Conservation (phyloP, 768 basidiomycete genomes). For the Boletus rubroflammeus region DNA sequence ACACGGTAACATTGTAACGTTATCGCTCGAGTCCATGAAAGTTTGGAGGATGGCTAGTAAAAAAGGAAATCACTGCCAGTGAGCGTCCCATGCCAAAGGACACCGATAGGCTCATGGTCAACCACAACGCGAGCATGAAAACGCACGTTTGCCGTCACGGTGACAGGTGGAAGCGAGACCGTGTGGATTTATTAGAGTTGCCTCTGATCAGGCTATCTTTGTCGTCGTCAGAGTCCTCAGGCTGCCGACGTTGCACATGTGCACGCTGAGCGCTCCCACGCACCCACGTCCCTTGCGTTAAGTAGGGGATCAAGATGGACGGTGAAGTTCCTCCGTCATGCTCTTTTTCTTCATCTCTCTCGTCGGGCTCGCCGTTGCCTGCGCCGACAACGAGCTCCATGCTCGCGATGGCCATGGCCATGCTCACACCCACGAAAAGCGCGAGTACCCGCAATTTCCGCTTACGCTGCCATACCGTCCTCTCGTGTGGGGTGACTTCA, state of each 20-base stretch:
- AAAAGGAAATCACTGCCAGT: too few relatives aligned
- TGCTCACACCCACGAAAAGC: conserved; percentile 31
- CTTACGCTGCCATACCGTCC: conserved; percentile 59
- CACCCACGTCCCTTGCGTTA: background rate
- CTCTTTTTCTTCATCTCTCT: conserved; percentile 17
- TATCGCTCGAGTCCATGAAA: too few relatives aligned
- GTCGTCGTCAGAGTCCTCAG: background rate
- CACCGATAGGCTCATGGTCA: too few relatives aligned
- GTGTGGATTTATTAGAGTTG: background rate
- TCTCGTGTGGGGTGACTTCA: conserved; percentile 86
- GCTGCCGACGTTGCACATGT: background rate
- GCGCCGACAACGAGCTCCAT: conserved; percentile 14
- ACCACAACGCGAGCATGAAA: background rate
- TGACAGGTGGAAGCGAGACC: background rate
- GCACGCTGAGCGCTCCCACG: background rate
- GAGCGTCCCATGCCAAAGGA: too few relatives aligned
- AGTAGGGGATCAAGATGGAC: background rate
- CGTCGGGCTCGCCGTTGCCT: conserved; percentile 20
- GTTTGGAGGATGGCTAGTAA: too few relatives aligned
- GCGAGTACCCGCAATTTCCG: conserved; percentile 39
- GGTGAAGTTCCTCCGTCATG: conserved; percentile 2
- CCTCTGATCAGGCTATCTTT: background rate
- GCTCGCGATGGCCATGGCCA: conserved; percentile 33
- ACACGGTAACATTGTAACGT: too few relatives aligned
- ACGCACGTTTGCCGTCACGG: conserved; percentile 2